A percentile compares a stretch with the other conserved stretches of the same genome.
Evolutionary conservation across 1,284 basidiomycete genomes (phyloP).

Genomic region (Cystobasidium pallidum): DNA sequence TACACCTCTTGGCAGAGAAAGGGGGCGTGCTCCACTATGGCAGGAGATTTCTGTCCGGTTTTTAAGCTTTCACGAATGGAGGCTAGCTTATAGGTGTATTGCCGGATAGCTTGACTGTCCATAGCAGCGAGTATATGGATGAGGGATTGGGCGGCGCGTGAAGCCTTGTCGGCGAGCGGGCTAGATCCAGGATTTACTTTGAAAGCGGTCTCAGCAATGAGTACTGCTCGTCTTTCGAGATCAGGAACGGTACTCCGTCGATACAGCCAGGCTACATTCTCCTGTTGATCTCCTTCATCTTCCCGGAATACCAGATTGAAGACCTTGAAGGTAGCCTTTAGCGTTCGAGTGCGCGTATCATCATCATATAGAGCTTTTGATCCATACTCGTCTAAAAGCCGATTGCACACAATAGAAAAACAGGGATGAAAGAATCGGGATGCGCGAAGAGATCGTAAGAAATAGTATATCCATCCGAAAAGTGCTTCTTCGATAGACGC

Average conservation of each 20-base stretch:
- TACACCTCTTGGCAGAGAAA: not conserved
- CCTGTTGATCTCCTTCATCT: not conserved
- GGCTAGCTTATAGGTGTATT: slow-evolving; percentile 43
- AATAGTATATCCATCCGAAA: slow-evolving; percentile 50
- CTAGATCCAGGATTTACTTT: not conserved
- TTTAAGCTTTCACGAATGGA: slow-evolving; percentile 17
- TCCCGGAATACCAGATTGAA: slow-evolving; percentile 47
- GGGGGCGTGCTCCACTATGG: slow-evolving; percentile 1
- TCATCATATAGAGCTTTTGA: slow-evolving; percentile 47
- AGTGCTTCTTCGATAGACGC: slow-evolving; percentile 44
- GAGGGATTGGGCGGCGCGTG: slow-evolving; percentile 1
- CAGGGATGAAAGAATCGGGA: slow-evolving; percentile 47
- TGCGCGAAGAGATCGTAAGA: slow-evolving; percentile 48
- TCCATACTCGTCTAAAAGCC: slow-evolving; percentile 48
- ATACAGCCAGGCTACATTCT: not conserved
- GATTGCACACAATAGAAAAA: slow-evolving; percentile 48
- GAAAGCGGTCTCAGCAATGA: slow-evolving; percentile 9
- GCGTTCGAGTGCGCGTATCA: slow-evolving; percentile 39
- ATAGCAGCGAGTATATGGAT: slow-evolving; percentile 1
- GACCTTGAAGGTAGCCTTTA: slow-evolving; percentile 46
- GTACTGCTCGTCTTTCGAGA: not conserved
- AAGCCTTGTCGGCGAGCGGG: not conserved
- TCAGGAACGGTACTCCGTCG: slow-evolving; percentile 7
- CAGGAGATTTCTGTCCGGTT: not conserved
- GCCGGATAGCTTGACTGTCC: slow-evolving; percentile 26